Percentiles rank a stretch among this genome's conserved stretches.
Evolutionary conservation across 495 filamentous ascomycete species (phyloP).

Genomic region (Tetracladium setigerum): DNA sequence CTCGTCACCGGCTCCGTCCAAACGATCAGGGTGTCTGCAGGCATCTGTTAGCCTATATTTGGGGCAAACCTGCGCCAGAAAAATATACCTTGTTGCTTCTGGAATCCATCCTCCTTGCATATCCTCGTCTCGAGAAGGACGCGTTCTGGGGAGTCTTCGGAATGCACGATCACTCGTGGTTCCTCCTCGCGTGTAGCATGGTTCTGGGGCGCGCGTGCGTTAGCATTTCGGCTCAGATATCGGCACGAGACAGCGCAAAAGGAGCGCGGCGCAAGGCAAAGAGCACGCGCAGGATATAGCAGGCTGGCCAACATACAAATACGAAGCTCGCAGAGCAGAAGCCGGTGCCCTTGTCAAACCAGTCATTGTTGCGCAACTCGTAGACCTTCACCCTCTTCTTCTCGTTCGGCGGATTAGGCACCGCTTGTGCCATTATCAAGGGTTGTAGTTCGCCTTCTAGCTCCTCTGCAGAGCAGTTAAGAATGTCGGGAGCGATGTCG

Average conservation of each 20-base stretch:
- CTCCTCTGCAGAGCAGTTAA: slow-evolving; percentile 16
- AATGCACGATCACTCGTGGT: slow-evolving; percentile 82
- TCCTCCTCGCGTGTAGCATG: slow-evolving; percentile 47
- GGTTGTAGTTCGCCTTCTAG: slow-evolving; percentile 25
- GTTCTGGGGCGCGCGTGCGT: slow-evolving; percentile 18
- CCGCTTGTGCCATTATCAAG: slow-evolving; percentile 78
- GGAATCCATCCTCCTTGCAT: slow-evolving; percentile 89
- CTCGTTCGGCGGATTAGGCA: slow-evolving; percentile 72
- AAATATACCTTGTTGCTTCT: slow-evolving; percentile 89
- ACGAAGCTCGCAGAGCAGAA: slow-evolving; percentile 75
- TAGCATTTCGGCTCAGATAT: no score
- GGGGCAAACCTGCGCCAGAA: slow-evolving; percentile 76
- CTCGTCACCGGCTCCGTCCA: slow-evolving; percentile 83
- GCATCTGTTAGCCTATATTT: slow-evolving; percentile 91
- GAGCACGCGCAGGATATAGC: no score
- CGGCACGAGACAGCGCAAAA: no score
- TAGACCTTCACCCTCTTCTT: slow-evolving; percentile 99
- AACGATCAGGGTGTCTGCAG: slow-evolving; percentile 96
- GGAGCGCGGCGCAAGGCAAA: no score
- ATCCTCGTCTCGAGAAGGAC: slow-evolving; percentile 84
- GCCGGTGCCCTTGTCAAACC: slow-evolving; percentile 95
- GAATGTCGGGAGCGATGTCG: slow-evolving; percentile 16
- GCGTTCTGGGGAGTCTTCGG: slow-evolving; percentile 81
- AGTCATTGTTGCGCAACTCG: slow-evolving; percentile 96
- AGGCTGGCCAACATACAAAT: slow-evolving; percentile 51